Base-by-base conservation (phyloP, 202 grass and related monocot genomes). In the Bolboschoenoplectus hybrid region DNA sequence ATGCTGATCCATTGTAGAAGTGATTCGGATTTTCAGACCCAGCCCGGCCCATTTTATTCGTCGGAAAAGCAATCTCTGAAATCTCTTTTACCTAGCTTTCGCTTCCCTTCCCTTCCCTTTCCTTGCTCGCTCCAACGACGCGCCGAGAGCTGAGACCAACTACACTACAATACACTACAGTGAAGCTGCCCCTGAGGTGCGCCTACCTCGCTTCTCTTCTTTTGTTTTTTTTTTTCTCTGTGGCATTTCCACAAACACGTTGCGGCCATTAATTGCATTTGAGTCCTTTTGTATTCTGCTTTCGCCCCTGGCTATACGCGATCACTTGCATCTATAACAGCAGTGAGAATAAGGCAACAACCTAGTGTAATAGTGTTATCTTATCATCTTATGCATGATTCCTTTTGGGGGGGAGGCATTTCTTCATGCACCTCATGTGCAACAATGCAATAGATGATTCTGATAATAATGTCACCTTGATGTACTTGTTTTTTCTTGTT, bases 211-310 rank as follows among this genome's bases (percentile, higher is more conserved):
- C 17, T 19, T 61, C 36, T 67, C 12, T 11, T 67, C 5, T 26
- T 67, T 7, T 26, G 26, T 26, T 32, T 67, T 0, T 32, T 0
- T 32, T 16, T 32, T 67, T 0, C 4, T 67, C 36, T 41, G 35
- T 67, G 36, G 9, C 65, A 17, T 67, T 67, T 67, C 36, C 12
- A 67, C 65, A 67, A 67, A 67, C 65, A 67, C 36, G 9, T 67
- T 67, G 12, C 65, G 65, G 36, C 35, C 41, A 38, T 68, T 19
- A 61, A 4, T 13, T 10, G 7, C 13, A 58, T 16, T 58, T 16
- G 3, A 58, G 3, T 58, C 55, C 55, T 58, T 58, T 5, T 3
- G 17, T 13, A 4, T 58, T 58, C 17, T 58, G 13, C 14, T n/a
- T 58, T 3, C 53, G 53, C 17, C 26, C 26, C 26, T 26, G 26